phyloP scores from a whole-genome alignment of 1,139 yeast genomes.

The Zygotorulaspora mrakii region DNA sequence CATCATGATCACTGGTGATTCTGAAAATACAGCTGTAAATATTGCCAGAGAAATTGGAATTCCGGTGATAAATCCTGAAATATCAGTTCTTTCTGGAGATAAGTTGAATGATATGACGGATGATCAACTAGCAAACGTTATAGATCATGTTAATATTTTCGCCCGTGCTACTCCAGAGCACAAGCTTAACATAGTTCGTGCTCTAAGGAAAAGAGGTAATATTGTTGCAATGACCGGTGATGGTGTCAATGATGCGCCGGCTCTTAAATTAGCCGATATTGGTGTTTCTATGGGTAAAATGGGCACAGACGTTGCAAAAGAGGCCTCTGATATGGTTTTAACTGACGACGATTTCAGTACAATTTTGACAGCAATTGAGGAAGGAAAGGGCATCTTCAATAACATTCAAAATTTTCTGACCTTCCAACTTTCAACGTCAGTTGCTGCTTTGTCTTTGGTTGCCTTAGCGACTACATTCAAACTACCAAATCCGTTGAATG shows the following conservation, averaged over 20 bases:
- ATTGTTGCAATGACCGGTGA: slow-evolving; percentile 99
- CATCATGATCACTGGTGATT: slow-evolving; percentile 94
- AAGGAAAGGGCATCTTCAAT: slow-evolving; percentile 91
- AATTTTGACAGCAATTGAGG: slow-evolving; percentile 84
- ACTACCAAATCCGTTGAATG: slow-evolving; percentile 87
- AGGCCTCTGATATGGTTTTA: slow-evolving; percentile 94
- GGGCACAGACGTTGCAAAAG: slow-evolving; percentile 97
- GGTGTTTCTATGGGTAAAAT: slow-evolving; percentile 95
- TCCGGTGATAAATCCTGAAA: slow-evolving; percentile 60
- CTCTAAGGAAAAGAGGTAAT: slow-evolving; percentile 86
- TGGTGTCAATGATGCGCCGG: slow-evolving; percentile 98
- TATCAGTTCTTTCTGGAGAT: slow-evolving; percentile 75
- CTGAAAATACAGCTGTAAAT: slow-evolving; percentile 80
- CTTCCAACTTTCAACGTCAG: slow-evolving; percentile 89
- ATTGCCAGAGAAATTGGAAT: slow-evolving; percentile 90
- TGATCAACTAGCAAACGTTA: slow-evolving; percentile 63
- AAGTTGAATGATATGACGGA: slow-evolving; percentile 67
- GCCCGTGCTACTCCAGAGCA: slow-evolving; percentile 97
- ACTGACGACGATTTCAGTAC: slow-evolving; percentile 95
- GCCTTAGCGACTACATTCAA: slow-evolving; percentile 83
- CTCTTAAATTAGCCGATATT: slow-evolving; percentile 89
- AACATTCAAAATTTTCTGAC: slow-evolving; percentile 90
- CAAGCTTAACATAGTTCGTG: slow-evolving; percentile 83
- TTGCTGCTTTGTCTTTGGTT: slow-evolving; percentile 84
- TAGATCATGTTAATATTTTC: slow-evolving; percentile 78